Percentiles rank a stretch among this genome's conserved stretches.
These are phyloP conservation scores for Chalara sp. DNA, from an alignment of 2,329 filamentous ascomycete species.

Conservation along the genomic window DNA sequence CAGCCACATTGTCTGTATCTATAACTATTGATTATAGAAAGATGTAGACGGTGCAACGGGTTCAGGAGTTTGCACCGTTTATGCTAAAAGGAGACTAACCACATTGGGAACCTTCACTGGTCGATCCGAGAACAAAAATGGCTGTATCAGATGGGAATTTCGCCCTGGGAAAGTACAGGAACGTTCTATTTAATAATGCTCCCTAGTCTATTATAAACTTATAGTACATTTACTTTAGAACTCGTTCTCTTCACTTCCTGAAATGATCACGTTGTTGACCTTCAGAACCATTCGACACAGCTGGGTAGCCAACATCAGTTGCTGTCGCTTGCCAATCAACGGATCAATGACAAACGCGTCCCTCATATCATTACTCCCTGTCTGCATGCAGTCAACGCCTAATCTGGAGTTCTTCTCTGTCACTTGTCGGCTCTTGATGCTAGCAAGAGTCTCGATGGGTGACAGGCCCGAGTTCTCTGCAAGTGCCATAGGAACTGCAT, in stretches of 20 bases:
- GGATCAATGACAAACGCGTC: constrained; percentile 98
- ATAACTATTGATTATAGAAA: too few species aligned
- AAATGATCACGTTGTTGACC: constrained; percentile 93
- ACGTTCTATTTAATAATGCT: constrained; percentile 8
- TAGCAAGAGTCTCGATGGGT: constrained; percentile 90
- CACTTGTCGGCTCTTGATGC: constrained; percentile 93
- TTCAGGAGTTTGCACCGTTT: too few species aligned
- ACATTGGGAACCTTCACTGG: too few species aligned
- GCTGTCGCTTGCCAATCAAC: constrained; percentile 95
- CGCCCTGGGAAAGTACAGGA: neutral
- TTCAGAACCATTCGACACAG: constrained; percentile 97
- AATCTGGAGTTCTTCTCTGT: constrained; percentile 74
- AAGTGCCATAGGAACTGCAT: constrained; percentile 88
- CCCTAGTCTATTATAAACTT: constrained; percentile 18
- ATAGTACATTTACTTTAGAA: constrained; percentile 49
- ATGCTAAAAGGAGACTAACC: too few species aligned
- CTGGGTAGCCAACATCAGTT: constrained; percentile 92
- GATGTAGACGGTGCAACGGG: too few species aligned
- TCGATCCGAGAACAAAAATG: too few species aligned
- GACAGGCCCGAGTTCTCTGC: constrained; percentile 96
- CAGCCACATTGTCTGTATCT: too few species aligned
- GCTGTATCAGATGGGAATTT: too few species aligned
- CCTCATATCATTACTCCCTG: constrained; percentile 94
- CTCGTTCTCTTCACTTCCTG: constrained; percentile 79
- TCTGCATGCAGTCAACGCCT: constrained; percentile 97